These are phyloP conservation scores for Nakazawaea ernobii DNA, from an alignment of 805 yeast genomes.

Conservation along the genomic window DNA sequence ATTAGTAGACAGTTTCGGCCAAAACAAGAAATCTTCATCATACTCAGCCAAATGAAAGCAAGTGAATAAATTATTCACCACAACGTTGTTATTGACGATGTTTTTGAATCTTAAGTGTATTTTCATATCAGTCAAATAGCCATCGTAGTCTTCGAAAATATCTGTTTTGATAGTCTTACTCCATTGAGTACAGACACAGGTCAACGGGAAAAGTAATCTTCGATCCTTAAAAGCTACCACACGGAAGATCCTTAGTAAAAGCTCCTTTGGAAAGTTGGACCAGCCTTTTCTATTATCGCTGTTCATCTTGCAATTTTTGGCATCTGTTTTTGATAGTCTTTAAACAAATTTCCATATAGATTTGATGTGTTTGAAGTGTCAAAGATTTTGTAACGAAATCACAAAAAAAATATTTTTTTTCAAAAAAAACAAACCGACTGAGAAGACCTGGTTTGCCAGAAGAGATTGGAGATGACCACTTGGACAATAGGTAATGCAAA, in stretches of 20 bases:
- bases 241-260: constrained; percentile 1
- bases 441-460: neutral
- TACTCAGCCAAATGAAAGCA: constrained; percentile 10
- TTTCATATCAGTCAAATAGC: constrained; percentile 1
- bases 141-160: neutral
- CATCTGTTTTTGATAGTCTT: neutral
- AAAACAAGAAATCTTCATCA: constrained; percentile 9
- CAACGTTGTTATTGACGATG: neutral
- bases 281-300: neutral
- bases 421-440: neutral
- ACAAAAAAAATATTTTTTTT: neutral
- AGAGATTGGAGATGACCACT: neutral
- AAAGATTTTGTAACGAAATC: neutral
- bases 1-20: constrained; percentile 7
- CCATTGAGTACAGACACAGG: constrained; percentile 7
- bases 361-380: neutral
- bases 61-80: constrained; percentile 7
- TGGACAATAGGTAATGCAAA: constrained; percentile 3
- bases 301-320: neutral
- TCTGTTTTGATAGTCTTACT: neutral
- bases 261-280: constrained; percentile 8
- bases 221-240: neutral
- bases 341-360: neutral
- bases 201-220: neutral
- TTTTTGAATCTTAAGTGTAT: constrained; percentile 1